Conservation (phyloP, 805 yeast genomes). For the Yamadazyma ubonensis region DNA sequence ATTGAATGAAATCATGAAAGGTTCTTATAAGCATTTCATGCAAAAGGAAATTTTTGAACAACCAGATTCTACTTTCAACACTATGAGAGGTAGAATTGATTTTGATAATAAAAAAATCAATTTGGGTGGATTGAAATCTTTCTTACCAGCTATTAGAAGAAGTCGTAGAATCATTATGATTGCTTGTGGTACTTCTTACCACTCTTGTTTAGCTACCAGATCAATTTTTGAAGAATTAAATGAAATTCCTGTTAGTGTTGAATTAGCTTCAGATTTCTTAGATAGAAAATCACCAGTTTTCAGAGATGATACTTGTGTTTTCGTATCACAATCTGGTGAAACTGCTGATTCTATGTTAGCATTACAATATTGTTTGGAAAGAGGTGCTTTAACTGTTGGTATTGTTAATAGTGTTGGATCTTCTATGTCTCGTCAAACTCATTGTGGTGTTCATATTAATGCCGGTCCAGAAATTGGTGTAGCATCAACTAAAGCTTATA, state of each 20-base stretch:
- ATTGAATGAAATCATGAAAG: constrained; percentile 97
- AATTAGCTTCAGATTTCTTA: constrained; percentile 90
- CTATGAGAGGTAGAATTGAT: constrained; percentile 99
- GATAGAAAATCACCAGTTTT: constrained; percentile 96
- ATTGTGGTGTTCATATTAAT: constrained; percentile 98
- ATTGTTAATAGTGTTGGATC: constrained; percentile 98
- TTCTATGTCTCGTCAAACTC: constrained; percentile 92
- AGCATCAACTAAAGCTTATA: constrained; percentile 98
- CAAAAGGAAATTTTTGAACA: constrained; percentile 98
- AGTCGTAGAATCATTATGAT: constrained; percentile 96
- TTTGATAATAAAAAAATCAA: constrained; percentile 74
- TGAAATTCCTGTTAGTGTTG: constrained; percentile 90
- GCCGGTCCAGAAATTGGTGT: constrained; percentile 99
- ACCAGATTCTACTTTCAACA: constrained; percentile 96
- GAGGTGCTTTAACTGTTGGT: constrained; percentile 97
- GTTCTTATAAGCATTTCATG: constrained; percentile 95
- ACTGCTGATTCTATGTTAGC: constrained; percentile 98
- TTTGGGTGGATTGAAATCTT: constrained; percentile 86
- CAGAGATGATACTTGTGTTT: constrained; percentile 96
- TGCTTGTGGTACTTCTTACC: constrained; percentile 99
- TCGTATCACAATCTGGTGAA: constrained; percentile 98
- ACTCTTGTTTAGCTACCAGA: constrained; percentile 96
- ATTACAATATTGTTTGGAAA: constrained; percentile 89
- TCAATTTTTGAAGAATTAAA: constrained; percentile 95
- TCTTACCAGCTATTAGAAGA: constrained; percentile 85